Conservation (phyloP, 306 rosid species). For the Malus asiatica region DNA sequence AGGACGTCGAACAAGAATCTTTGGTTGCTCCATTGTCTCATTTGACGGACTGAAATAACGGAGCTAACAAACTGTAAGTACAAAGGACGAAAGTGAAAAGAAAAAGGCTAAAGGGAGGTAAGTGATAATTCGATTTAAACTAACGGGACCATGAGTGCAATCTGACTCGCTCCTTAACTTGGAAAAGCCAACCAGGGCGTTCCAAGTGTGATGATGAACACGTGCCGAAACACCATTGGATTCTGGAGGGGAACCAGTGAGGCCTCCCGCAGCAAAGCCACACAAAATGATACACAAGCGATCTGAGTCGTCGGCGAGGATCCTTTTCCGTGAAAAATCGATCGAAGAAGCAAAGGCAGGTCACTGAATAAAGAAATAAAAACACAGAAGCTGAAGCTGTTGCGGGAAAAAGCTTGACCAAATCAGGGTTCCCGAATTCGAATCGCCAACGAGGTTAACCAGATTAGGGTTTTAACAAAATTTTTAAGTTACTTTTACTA, state of each 20-base stretch:
- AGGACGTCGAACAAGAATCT: not conserved
- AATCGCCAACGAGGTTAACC: not conserved
- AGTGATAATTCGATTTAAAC: too few species aligned
- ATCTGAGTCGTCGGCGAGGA: not conserved
- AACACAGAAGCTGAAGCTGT: not conserved
- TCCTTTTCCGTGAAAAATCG: not conserved
- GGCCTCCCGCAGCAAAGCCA: not conserved
- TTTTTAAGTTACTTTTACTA: not conserved
- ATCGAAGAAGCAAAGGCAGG: not conserved
- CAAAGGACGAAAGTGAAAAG: too few species aligned
- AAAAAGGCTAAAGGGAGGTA: too few species aligned
- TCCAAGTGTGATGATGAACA: not conserved
- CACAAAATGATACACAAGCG: not conserved
- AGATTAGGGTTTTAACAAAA: not conserved
- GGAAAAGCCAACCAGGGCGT: not conserved
- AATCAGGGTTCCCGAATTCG: constrained; percentile 9
- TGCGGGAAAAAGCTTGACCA: not conserved
- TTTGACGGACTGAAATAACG: too few species aligned
- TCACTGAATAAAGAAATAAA: not conserved
- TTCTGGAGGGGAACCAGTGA: not conserved
- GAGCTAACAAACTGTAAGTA: too few species aligned
- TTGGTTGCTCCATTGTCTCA: not conserved
- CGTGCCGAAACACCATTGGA: not conserved
- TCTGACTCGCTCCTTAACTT: not conserved
- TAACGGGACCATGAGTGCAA: too few species aligned